Conservation (phyloP, 1,139 yeast species). For the Suhomyces bolitotheri region DNA sequence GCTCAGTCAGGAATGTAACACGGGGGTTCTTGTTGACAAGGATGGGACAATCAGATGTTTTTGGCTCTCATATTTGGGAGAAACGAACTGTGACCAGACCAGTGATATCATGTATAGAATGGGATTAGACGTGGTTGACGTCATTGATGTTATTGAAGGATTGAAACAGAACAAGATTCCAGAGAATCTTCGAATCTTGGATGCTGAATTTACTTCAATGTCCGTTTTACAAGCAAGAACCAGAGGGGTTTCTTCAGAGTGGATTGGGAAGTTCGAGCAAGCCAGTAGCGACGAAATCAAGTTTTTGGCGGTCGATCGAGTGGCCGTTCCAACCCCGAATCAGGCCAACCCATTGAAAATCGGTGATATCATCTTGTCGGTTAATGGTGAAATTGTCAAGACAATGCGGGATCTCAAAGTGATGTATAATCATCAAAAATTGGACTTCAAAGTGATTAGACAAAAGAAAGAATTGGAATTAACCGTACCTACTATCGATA, state of each 20-base stretch:
- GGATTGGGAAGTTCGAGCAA: slow-evolving; percentile 72
- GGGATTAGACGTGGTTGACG: slow-evolving; percentile 77
- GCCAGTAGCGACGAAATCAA: slow-evolving; percentile 63
- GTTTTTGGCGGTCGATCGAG: slow-evolving; percentile 69
- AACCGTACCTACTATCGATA: slow-evolving; percentile 61
- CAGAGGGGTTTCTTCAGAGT: slow-evolving; percentile 80
- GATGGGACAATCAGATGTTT: slow-evolving; percentile 81
- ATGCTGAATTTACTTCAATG: slow-evolving; percentile 72
- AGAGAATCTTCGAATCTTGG: slow-evolving; percentile 62
- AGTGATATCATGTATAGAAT: slow-evolving; percentile 67
- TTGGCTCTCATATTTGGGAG: slow-evolving; percentile 84
- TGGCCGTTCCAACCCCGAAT: slow-evolving; percentile 45
- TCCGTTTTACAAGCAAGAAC: slow-evolving; percentile 77
- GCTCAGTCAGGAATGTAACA: slow-evolving; percentile 69
- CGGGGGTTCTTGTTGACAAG: slow-evolving; percentile 77
- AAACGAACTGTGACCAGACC: slow-evolving; percentile 44
- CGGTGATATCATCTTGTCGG: slow-evolving; percentile 75
- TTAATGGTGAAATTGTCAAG: slow-evolving; percentile 63
- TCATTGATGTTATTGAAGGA: slow-evolving; percentile 54
- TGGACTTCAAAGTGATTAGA: slow-evolving; percentile 66
- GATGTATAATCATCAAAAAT: slow-evolving; percentile 45
- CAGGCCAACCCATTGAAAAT: slow-evolving; percentile 39
- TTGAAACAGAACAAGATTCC: slow-evolving; percentile 57
- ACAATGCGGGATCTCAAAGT: slow-evolving; percentile 66
- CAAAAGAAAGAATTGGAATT: slow-evolving; percentile 50